These are phyloP conservation scores for Gyrodon lividus DNA, from an alignment of 768 basidiomycete species.

Conservation along the genomic window DNA sequence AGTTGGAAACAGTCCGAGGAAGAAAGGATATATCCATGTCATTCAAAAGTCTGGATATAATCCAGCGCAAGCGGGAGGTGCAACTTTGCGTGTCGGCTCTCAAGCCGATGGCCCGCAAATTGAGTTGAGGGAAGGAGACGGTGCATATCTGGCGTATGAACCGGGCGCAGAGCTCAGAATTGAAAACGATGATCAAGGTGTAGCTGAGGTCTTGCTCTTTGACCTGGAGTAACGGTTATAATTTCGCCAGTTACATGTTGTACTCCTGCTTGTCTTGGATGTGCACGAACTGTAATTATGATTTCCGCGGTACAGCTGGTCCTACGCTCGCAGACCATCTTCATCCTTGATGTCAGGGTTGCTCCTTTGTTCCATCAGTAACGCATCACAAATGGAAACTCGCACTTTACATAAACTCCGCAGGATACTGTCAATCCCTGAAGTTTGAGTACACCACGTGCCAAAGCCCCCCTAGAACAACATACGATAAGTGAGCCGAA, in stretches of 20 bases:
- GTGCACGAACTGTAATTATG: background rate
- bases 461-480: too few species aligned
- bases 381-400: too few species aligned
- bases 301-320: background rate
- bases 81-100: constrained; percentile 50
- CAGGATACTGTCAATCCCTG: too few species aligned
- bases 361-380: too few species aligned
- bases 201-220: constrained; percentile 78
- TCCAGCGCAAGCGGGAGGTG: constrained; percentile 52
- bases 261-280: background rate
- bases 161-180: constrained; percentile 36
- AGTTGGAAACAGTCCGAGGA: constrained; percentile 32
- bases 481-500: background rate
- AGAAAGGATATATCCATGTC: constrained; percentile 82
- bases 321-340: background rate
- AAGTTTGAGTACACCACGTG: too few species aligned
- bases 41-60: constrained; percentile 86
- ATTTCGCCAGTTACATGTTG: background rate
- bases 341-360: too few species aligned
- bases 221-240: constrained; percentile 54
- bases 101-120: constrained; percentile 40
- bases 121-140: constrained; percentile 83
- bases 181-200: constrained; percentile 62
- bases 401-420: too few species aligned
- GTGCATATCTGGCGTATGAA: constrained; percentile 65